Evolutionary conservation across 139 green algal species (phyloP).

Genomic region (Pleodorina starrii): DNA sequence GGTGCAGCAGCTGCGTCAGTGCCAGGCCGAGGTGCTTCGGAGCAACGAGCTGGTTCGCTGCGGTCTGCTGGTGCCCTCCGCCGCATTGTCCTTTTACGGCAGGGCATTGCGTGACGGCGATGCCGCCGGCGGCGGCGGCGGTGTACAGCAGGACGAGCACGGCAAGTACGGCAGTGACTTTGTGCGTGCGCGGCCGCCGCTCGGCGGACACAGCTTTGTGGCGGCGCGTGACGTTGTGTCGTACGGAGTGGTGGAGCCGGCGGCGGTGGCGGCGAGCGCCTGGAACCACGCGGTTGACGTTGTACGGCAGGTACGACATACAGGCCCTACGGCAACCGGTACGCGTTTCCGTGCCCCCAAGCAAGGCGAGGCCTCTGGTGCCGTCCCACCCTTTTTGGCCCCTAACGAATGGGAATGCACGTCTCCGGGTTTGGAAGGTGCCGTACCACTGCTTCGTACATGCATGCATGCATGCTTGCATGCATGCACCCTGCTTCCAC

Average conservation of each 20-base stretch:
- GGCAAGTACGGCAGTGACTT: neutral
- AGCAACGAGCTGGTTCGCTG: neutral
- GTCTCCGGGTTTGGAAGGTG: neutral
- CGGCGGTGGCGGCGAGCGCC: neutral
- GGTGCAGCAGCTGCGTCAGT: neutral
- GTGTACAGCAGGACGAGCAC: neutral
- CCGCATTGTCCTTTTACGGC: neutral
- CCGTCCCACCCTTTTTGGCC: neutral
- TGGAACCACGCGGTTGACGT: conserved; percentile 31
- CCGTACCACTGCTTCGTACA: neutral
- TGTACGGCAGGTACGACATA: conserved; percentile 9
- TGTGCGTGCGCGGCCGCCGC: neutral
- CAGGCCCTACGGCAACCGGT: neutral
- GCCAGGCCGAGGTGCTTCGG: neutral
- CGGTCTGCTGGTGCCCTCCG: conserved; percentile 33
- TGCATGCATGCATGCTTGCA: neutral
- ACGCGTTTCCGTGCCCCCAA: neutral
- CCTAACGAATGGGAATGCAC: neutral
- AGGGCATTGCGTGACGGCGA: neutral
- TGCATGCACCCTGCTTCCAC: neutral
- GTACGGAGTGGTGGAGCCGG: conserved; percentile 31
- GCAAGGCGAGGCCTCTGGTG: no score
- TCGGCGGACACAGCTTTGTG: neutral
- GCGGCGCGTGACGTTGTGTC: neutral
- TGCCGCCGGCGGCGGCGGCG: neutral